Base-by-base conservation (phyloP, 768 basidiomycete species). In the Tylopilus rubrobrunneus region DNA sequence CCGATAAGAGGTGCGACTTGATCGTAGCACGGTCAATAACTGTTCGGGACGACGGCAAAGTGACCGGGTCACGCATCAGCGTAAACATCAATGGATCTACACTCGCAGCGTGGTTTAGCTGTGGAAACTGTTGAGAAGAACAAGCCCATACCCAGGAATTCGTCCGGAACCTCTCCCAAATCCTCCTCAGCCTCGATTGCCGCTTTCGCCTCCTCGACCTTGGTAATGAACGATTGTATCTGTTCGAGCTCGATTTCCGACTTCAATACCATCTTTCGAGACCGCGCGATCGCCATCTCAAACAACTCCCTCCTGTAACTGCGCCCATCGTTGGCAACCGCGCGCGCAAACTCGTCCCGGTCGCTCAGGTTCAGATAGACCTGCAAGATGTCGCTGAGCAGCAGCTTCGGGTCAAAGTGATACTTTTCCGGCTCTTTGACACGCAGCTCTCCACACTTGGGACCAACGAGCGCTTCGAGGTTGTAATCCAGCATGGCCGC, bases 401-500 rank as follows among this genome's bases (percentile, higher is more conserved):
- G 76, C 31, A 77, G 79, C 64, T 80, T 86, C 1, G 96, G 93
- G 48, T 89, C 82, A 76, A 98, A 99, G 60, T 83, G 85, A 70
- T 90, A 88, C 69, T 93, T 92, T 62, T 95, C 89, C 7, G 84
- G 84, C 49, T 97, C 86, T 56, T 84, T 78, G 54, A 98, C 92
- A 55, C 80, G 84, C 12, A 99, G 80, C 36, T 96, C 88, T 57
- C 87, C 83, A 71, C 86, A 95, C 59, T 82, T 85, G 5, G 95
- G 93, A 0, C 97, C 97, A 43, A 86, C 91, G 23, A 99, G 83
- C 2, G 85, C 86, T 46, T 87, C 84, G 19, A 99, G 77, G 65
- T 98, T 98, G 73, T 94, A 93, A 67, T 97, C 91, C 63, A 99
- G 72, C 90, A 97, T 98, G 1, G 95, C 95, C 4, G 97, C 97